Conservation (phyloP, 1,139 yeast species). For the Hanseniaspora uvarum region DNA sequence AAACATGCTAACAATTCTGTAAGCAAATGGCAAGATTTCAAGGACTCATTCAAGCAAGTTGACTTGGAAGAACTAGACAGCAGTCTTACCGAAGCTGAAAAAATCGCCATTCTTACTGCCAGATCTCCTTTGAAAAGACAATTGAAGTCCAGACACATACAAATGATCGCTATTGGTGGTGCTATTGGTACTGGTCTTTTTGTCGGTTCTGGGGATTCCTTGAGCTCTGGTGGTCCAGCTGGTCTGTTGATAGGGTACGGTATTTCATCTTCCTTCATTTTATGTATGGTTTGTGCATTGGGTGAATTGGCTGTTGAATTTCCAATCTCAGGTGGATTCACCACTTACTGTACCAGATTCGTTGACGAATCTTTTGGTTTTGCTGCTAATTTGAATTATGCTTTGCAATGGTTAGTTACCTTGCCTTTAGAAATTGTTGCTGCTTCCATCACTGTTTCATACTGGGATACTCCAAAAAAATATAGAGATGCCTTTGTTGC, state of each 20-base stretch:
- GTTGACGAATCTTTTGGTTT: conserved; percentile 67
- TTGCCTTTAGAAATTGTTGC: conserved; percentile 67
- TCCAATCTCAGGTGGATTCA: conserved; percentile 66
- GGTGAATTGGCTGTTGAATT: conserved; percentile 60
- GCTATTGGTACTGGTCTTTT: conserved; percentile 57
- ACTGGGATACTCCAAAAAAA: conserved; percentile 39
- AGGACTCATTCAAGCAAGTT: conserved; percentile 49
- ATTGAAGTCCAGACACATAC: conserved; percentile 55
- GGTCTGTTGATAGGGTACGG: conserved; percentile 50
- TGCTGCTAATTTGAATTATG: conserved; percentile 65
- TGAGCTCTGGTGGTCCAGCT: conserved; percentile 56
- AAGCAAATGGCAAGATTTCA: conserved; percentile 35
- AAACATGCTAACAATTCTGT: background rate
- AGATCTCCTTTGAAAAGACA: conserved; percentile 58
- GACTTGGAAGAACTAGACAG: conserved; percentile 56
- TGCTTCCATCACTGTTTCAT: conserved; percentile 56
- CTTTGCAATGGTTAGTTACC: conserved; percentile 60
- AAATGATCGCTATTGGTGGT: conserved; percentile 61
- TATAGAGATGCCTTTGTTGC: conserved; percentile 37
- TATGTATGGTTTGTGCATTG: conserved; percentile 56
- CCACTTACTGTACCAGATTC: conserved; percentile 57
- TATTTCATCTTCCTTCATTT: conserved; percentile 45
- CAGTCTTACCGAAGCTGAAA: conserved; percentile 55
- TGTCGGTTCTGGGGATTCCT: conserved; percentile 55
- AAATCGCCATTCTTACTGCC: conserved; percentile 55